Evolutionary conservation across 192 early-diverging fungal species (phyloP).

Genomic region (Coemansia sp.): DNA sequence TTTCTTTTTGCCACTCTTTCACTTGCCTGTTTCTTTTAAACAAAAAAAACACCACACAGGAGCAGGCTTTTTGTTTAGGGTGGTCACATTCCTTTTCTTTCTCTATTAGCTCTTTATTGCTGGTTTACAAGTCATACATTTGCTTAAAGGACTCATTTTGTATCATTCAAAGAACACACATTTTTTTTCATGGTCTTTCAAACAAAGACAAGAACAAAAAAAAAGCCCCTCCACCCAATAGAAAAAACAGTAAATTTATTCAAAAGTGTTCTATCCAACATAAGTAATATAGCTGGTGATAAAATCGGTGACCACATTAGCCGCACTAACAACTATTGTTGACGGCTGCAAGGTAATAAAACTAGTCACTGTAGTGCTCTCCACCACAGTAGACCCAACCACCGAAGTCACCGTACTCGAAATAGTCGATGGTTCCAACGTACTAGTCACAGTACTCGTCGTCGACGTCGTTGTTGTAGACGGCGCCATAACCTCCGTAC

Average conservation of each 20-base stretch:
- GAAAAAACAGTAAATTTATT: neutral
- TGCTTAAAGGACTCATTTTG: too few species aligned
- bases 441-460: constrained; percentile 9
- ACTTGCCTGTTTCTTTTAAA: too few species aligned
- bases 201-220: neutral
- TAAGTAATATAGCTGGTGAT: neutral
- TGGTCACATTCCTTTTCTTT: too few species aligned
- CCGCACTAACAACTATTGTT: neutral
- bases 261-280: neutral
- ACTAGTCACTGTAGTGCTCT: constrained; percentile 8
- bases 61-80: too few species aligned
- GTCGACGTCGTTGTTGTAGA: constrained; percentile 5
- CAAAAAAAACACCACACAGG: too few species aligned
- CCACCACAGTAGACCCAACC: constrained; percentile 7
- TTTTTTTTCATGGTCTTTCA: too few species aligned
- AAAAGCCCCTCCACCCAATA: neutral
- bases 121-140: too few species aligned
- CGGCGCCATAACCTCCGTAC: neutral
- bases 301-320: neutral
- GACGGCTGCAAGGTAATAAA: neutral
- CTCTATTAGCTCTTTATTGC: too few species aligned
- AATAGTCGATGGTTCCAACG: neutral
- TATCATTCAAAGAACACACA: too few species aligned
- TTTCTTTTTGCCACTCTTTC: too few species aligned
- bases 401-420: neutral